These are phyloP conservation scores for Clarireedia paspali DNA, from an alignment of 2,329 filamentous ascomycete species.

Conservation along the genomic window DNA sequence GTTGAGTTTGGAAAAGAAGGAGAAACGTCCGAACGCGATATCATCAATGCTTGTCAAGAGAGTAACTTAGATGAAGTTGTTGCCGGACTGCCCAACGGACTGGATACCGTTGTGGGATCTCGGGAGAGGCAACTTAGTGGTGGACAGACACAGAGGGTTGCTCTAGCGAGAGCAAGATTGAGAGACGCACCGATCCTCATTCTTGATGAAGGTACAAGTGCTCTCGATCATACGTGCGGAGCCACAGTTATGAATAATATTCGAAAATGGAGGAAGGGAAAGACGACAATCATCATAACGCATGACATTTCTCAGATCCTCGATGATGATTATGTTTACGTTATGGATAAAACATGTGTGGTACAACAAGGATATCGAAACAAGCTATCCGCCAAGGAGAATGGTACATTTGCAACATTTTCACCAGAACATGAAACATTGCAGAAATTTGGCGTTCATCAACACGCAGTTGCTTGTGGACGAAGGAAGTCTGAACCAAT, in stretches of 20 bases:
- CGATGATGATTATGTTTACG: constrained; percentile 67
- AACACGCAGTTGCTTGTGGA: background rate
- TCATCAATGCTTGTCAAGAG: constrained; percentile 55
- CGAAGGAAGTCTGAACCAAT: constrained; percentile 12
- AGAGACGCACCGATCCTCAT: constrained; percentile 75
- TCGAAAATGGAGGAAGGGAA: constrained; percentile 66
- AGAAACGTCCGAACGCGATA: constrained; percentile 45
- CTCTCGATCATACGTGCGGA: constrained; percentile 68
- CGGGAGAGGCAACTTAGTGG: constrained; percentile 71
- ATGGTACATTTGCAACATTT: constrained; percentile 41
- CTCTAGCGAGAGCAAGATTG: constrained; percentile 69
- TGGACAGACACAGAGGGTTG: constrained; percentile 76
- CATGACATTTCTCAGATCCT: constrained; percentile 77
- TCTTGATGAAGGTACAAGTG: constrained; percentile 82
- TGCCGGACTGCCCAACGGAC: constrained; percentile 55
- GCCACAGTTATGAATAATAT: constrained; percentile 65
- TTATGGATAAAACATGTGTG: constrained; percentile 63
- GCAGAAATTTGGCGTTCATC: background rate
- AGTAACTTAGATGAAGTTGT: constrained; percentile 65
- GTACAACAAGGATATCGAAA: constrained; percentile 60
- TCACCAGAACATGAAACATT: constrained; percentile 18
- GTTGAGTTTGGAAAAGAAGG: constrained; percentile 61
- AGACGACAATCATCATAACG: constrained; percentile 89
- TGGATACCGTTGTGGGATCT: constrained; percentile 63
- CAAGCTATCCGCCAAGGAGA: constrained; percentile 40